phyloP scores from a whole-genome alignment of 768 basidiomycete genomes.

The Tulasnella sp. region DNA sequence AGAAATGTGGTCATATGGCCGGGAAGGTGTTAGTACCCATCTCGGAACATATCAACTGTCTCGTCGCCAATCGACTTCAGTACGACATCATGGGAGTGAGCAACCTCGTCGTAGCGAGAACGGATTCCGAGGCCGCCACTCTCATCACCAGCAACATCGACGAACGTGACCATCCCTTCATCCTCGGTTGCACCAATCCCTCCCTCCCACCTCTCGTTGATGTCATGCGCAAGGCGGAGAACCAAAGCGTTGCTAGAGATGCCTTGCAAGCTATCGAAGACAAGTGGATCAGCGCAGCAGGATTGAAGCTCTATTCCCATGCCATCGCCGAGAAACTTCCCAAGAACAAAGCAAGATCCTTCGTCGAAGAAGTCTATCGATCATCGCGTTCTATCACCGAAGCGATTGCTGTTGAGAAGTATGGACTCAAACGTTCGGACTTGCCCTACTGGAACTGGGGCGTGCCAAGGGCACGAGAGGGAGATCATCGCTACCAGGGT shows the following conservation, averaged over 20 bases:
- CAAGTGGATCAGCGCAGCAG: slow-evolving; percentile 73
- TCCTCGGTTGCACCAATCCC: slow-evolving; percentile 84
- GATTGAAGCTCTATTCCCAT: slow-evolving; percentile 72
- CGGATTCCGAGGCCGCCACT: slow-evolving; percentile 96
- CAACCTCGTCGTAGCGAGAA: slow-evolving; percentile 88
- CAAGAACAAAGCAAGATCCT: slow-evolving; percentile 44
- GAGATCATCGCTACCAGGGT: slow-evolving; percentile 95
- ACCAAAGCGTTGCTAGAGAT: slow-evolving; percentile 69
- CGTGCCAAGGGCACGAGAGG: slow-evolving; percentile 87
- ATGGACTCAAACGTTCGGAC: slow-evolving; percentile 42
- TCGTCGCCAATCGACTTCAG: slow-evolving; percentile 94
- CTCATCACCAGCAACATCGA: slow-evolving; percentile 96
- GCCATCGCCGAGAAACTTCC: slow-evolving; percentile 52
- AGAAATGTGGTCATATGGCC: slow-evolving; percentile 38
- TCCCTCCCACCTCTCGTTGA: slow-evolving; percentile 61
- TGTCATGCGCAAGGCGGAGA: slow-evolving; percentile 81
- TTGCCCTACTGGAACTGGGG: slow-evolving; percentile 98
- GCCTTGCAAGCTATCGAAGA: slow-evolving; percentile 87
- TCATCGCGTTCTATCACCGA: slow-evolving; percentile 68
- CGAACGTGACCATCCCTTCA: slow-evolving; percentile 95
- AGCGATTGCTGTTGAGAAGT: too few relatives aligned
- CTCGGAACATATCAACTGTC: slow-evolving; percentile 95
- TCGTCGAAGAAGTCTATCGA: slow-evolving; percentile 58
- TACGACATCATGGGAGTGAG: slow-evolving; percentile 98
- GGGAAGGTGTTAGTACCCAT: slow-evolving; percentile 97